Percentiles rank a stretch among this genome's conserved stretches.
Evolutionary conservation across 148 eudicot species (phyloP).

Genomic region (Heliosperma pusillum): DNA sequence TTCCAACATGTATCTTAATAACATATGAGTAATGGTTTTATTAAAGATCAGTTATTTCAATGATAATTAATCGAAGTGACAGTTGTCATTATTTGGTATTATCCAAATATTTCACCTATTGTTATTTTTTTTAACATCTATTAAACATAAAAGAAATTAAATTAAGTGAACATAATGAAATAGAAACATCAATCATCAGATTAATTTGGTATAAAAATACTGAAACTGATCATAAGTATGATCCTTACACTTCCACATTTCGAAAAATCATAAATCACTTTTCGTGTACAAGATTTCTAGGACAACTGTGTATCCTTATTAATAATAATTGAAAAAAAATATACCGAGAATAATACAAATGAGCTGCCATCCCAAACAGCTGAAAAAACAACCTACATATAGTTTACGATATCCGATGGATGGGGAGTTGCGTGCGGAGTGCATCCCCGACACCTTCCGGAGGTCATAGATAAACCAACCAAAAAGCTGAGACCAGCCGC

Average conservation of each 20-base stretch:
- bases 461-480: constrained; percentile 14
- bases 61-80: too few species aligned
- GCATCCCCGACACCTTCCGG: not conserved
- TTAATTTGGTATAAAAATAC: not conserved
- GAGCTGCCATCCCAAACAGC: constrained; percentile 18
- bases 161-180: too few species aligned
- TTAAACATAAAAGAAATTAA: too few species aligned
- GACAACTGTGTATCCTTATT: not conserved
- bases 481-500: not conserved
- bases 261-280: not conserved
- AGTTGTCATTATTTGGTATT: too few species aligned
- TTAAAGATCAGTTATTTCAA: too few species aligned
- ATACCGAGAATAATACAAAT: constrained; percentile 30
- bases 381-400: constrained; percentile 10
- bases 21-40: too few species aligned
- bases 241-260: constrained; percentile 1
- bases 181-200: too few species aligned
- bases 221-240: not conserved
- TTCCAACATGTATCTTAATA: too few species aligned
- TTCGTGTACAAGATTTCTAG: not conserved
- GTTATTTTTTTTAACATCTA: too few species aligned
- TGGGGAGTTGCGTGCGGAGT: not conserved
- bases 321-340: constrained; percentile 16
- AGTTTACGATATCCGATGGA: not conserved
- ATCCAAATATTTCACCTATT: too few species aligned